Evolutionary conservation across 2,329 filamentous ascomycete species (phyloP), one percentile per base, ranked within the genome.

Genomic region (Apiospora marii): DNA sequence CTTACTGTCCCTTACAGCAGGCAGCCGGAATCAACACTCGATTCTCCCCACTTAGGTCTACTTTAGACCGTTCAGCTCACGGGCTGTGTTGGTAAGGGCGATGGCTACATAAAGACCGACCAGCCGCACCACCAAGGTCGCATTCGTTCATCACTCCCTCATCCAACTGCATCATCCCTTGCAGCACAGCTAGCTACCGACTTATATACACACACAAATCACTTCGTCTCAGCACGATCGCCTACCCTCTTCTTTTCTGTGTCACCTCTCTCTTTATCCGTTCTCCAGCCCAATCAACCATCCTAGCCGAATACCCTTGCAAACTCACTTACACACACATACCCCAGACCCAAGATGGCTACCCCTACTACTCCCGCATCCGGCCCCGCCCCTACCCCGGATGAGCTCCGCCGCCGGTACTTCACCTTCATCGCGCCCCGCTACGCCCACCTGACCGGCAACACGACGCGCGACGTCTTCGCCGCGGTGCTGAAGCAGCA

Each of bases 391-490:
- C 64, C 48, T 4, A 58, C 34, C 14, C 68, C 71, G 3, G 71
- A 72, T 8, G 71, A 72, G 37, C 43, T 48, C n/a, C 71, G 71
- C 22, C 68, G 53, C 24, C 51, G 73, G 19, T 81, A 76, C 71
- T 81, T 81, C 58, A 74, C 77, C 16, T 73, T 73, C 1, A 73
- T 81, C 19, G 79, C 79, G 0, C 74, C 73, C 43, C 75, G 72
- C 24, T 81, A 81, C 70, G 72, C 74, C 3, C 72, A 73, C 6
- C 75, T 80, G 24, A 81, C 80, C 0, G 80, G 79, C 67, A 75
- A 80, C 74, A 78, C 74, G 44, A 81, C 80, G 0, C 74, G 74
- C 10, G 72, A 75, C 69, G 53, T 78, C 6, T 78, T 81, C 53
- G 75, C 71, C 4, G 48, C 68, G 16, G 64, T 71, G 14, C 67